These are phyloP conservation scores for Solanum hybrid DNA, from an alignment of 305 asterid genomes.

Conservation along the genomic window DNA sequence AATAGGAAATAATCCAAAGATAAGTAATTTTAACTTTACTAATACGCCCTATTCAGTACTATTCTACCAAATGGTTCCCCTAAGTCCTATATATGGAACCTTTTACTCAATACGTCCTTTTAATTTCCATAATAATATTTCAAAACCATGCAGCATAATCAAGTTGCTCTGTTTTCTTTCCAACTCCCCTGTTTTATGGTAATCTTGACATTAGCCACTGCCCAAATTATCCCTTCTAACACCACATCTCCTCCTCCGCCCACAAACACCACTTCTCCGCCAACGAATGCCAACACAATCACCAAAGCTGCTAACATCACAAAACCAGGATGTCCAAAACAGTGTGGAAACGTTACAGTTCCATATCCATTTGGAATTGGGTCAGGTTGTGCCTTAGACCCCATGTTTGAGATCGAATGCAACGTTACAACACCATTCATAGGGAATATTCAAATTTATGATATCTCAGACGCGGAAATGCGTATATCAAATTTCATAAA, in stretches of 20 bases:
- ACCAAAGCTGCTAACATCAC: not conserved
- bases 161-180: not conserved
- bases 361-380: constrained; percentile 41
- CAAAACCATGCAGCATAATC: not conserved
- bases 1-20: not conserved
- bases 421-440: constrained; percentile 2
- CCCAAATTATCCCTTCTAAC: not conserved
- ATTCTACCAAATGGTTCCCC: not conserved
- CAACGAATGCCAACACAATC: not conserved
- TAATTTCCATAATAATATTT: not conserved
- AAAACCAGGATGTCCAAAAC: constrained; percentile 7
- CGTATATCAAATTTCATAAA: not conserved
- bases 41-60: not conserved
- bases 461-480: not conserved
- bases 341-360: constrained; percentile 11
- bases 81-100: not conserved
- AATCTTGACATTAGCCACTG: not conserved
- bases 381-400: constrained; percentile 23
- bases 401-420: constrained; percentile 7
- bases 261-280: constrained; percentile 1
- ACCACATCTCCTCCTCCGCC: not conserved
- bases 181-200: not conserved
- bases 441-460: not conserved
- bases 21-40: not conserved
- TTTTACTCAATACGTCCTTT: not conserved